Conservation (phyloP, 2,329 filamentous ascomycete species). For the Albifimbria verrucaria region DNA sequence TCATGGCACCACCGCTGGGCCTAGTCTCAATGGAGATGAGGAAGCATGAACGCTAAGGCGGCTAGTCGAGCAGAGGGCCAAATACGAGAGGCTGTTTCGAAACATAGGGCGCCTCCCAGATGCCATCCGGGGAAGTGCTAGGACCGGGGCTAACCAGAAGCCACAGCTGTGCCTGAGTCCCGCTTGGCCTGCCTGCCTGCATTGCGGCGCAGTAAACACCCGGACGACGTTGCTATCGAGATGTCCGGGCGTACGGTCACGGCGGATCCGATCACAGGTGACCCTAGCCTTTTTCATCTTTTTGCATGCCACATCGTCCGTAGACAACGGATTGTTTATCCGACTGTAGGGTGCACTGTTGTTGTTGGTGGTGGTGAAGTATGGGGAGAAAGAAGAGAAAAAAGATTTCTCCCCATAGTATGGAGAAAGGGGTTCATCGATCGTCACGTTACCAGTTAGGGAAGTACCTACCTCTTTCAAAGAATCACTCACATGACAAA, state of each 20-base stretch:
- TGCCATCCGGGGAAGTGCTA: no score
- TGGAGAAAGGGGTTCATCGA: no score
- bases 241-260: neutral
- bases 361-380: no score
- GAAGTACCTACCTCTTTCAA: no score
- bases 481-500: no score
- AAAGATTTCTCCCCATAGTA: no score
- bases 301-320: no score
- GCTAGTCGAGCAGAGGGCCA: neutral
- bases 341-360: no score
- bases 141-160: no score
- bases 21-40: neutral
- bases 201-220: neutral
- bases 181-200: neutral
- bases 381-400: no score
- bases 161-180: neutral
- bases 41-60: neutral
- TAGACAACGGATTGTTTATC: no score
- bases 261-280: neutral
- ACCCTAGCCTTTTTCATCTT: neutral
- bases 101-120: neutral
- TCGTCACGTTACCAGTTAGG: no score
- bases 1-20: neutral
- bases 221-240: neutral
- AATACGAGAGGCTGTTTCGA: neutral